phyloP scores from a whole-genome alignment of 257 asterid species.

The Paulownia fortunei region DNA sequence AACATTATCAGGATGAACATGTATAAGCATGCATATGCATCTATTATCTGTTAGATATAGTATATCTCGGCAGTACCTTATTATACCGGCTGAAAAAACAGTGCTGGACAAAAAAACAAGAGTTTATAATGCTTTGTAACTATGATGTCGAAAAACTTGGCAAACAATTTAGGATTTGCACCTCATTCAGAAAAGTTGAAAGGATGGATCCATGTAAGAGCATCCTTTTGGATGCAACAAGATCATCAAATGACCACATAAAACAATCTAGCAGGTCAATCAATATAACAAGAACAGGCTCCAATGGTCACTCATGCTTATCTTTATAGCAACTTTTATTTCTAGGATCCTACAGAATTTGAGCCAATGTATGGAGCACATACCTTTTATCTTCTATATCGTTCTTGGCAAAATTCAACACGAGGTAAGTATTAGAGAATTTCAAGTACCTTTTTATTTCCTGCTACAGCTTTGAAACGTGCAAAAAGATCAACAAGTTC shows the following conservation, averaged over 20 bases:
- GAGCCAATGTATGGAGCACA: neutral
- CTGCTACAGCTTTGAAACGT: constrained; percentile 85
- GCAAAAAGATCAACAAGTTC: too few relatives aligned
- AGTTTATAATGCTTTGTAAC: neutral
- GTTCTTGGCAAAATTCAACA: neutral
- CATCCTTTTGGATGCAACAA: constrained; percentile 5
- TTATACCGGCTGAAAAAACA: neutral
- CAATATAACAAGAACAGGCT: neutral
- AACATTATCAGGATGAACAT: neutral
- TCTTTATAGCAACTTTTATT: neutral
- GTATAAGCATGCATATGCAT: neutral
- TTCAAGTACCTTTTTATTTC: constrained; percentile 72
- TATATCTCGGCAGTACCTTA: neutral
- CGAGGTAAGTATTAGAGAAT: neutral
- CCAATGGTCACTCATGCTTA: neutral
- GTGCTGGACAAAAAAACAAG: neutral
- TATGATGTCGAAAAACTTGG: neutral
- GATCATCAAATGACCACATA: neutral
- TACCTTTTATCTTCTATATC: neutral
- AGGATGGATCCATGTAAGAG: neutral
- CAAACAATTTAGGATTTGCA: neutral
- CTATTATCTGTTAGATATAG: neutral
- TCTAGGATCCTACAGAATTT: neutral
- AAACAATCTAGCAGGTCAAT: neutral
- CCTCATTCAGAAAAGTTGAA: neutral